A percentile compares a stretch with the other conserved stretches of the same genome.
phyloP scores from a whole-genome alignment of 441 rosid genomes.

The Euphorbia corollata region DNA sequence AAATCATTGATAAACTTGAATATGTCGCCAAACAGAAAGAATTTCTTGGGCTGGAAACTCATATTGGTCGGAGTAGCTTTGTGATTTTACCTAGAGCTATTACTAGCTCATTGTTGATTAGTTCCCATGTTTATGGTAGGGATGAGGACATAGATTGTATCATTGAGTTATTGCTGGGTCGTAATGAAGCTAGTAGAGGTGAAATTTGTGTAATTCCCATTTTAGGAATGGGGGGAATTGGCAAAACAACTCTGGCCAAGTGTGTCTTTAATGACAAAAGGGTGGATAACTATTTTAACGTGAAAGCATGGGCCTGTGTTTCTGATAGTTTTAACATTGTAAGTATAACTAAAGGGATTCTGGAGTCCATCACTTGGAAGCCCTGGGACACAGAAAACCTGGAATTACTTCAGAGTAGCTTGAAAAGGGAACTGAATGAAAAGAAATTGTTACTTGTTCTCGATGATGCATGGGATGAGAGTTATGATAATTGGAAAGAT shows the following conservation, averaged over 20 bases:
- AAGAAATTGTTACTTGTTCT: constrained; percentile 8
- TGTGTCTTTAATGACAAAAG: constrained; percentile 7
- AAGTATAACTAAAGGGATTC: background rate
- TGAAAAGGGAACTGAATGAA: background rate
- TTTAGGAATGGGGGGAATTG: constrained; percentile 6
- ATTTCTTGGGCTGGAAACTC: constrained; percentile 1
- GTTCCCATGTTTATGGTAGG: constrained; percentile 4
- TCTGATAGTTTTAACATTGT: constrained; percentile 2
- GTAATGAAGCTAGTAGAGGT: background rate
- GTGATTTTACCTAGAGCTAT: background rate
- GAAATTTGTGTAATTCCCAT: background rate
- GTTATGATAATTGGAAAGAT: constrained; percentile 2
- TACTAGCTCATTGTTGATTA: background rate
- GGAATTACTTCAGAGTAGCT: constrained; percentile 5
- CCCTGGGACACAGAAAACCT: background rate
- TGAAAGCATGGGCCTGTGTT: constrained; percentile 1
- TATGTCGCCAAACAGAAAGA: background rate
- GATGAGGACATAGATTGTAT: background rate
- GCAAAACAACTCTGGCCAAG: constrained; percentile 5
- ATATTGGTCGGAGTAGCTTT: background rate
- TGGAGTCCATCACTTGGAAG: background rate
- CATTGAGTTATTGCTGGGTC: background rate
- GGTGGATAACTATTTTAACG: background rate
- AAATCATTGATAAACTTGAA: constrained; percentile 2
- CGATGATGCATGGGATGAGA: constrained; percentile 4